A percentile compares a stretch with the other conserved stretches of the same genome.
phyloP scores from a whole-genome alignment of 208 protist species.

The Wallacemonas sp. region DNA sequence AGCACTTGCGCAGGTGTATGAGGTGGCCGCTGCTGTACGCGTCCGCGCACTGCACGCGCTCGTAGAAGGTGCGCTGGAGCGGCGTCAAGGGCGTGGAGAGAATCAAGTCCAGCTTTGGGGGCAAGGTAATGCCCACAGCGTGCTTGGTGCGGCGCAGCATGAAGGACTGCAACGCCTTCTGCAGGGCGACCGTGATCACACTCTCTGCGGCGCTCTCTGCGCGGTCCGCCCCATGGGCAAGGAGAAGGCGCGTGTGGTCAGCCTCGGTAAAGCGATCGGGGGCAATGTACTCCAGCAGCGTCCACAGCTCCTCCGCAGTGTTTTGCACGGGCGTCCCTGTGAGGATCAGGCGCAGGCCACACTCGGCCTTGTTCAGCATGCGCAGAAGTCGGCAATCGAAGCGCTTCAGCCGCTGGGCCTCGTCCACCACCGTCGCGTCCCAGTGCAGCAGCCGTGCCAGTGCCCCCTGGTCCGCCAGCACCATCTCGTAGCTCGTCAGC shows the following conservation, averaged over 20 bases:
- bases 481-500: conserved; percentile 95
- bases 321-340: conserved; percentile 98
- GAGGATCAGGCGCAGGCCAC: conserved; percentile 92
- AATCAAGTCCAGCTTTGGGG: conserved; percentile 60
- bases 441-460: conserved; percentile 36
- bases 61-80: conserved; percentile 88
- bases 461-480: conserved; percentile 53
- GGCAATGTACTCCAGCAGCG: conserved; percentile 97
- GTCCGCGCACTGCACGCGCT: conserved; percentile 28
- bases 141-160: conserved; percentile 57
- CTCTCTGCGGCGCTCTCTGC: conserved; percentile 66
- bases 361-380: conserved; percentile 92
- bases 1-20: conserved; percentile 56
- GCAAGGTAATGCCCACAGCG: conserved; percentile 40
- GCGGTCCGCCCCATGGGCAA: conserved; percentile 81
- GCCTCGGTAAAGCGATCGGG: conserved; percentile 89
- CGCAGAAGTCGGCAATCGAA: conserved; percentile 84
- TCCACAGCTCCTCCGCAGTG: conserved; percentile 97
- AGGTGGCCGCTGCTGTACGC: conserved; percentile 27
- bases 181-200: conserved; percentile 33
- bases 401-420: conserved; percentile 96
- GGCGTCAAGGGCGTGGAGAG: conserved; percentile 87
- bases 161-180: conserved; percentile 40
- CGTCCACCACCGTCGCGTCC: conserved; percentile 88
- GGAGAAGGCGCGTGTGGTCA: conserved; percentile 38